Evolutionary conservation across 306 rosid species (phyloP), one percentile per base, ranked within the genome.

Genomic region (Lablab purpureus): DNA sequence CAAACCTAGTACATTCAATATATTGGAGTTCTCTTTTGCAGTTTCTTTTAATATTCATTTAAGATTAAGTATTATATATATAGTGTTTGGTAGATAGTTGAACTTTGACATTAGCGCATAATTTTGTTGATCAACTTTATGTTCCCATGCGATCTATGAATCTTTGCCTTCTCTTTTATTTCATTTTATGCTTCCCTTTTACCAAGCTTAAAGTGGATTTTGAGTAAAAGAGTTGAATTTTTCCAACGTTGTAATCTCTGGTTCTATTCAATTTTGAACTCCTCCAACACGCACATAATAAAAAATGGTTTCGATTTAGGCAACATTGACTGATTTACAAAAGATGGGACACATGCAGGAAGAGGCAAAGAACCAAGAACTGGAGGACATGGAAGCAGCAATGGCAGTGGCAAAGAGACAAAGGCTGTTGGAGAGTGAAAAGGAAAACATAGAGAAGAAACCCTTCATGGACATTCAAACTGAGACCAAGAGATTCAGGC

Each of bases 401-500:
- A 68, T 84, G 80, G 97, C 92, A 1, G 90, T 90, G 80, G 78
- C 78, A 22, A 85, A 78, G 83, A 92, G 97, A 89, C 89, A 90
- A 83, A 85, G 19, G 90, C 85, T 94, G 94, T 80, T 94, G 83
- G 91, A 90, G 85, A 73, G 75, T 46, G 98, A 94, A 86, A 90
- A 84, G 51, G 94, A 90, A 80, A 88, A 67, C 74, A 92, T 92
- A 25, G 98, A 89, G 92, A 88, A 83, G 80, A 89, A 46, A 66
- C 98, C 98, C 22, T 89, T 85, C 83, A 82, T 90, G 83, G 98
- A 94, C 81, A 87, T 94, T 77, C 89, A 86, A 75, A 84, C 4
- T 51, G 97, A 94, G 86, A 94, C 98, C 63, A 94, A 88, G 88
- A 90, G 89, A 87, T 85, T 94, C 85, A 85, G 98, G 75, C 97